Base-by-base conservation (phyloP, 129 eudicot species). In the Deinandra increscens region DNA sequence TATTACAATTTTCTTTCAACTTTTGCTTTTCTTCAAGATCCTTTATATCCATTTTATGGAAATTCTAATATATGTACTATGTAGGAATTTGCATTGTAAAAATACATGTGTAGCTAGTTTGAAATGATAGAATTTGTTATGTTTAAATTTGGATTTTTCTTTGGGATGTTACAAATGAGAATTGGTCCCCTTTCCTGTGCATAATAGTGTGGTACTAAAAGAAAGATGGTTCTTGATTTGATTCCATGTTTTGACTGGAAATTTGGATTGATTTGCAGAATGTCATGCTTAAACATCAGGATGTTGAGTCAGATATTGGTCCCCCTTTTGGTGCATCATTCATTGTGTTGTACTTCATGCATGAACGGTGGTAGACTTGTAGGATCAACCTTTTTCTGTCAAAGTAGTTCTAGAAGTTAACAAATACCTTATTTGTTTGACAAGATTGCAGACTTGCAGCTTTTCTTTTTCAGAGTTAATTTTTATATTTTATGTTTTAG, bases 391-490 rank as follows among this genome's bases (percentile, higher is more conserved):
- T 66, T 44, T 56, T 46, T 74, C 74, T 43, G 66, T 64, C 61
- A 66, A 55, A 66, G 68, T 14, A 55, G 62, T 75, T 66, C 46
- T 31, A 75, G 48, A 68, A 44, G n/a, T 67, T 29, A 55, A 67
- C 53, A 75, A 66, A 66, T 75, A 55, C 68, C 55, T 66, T 75
- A 51, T 74, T 75, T 75, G 74, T 43, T 55, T 43, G 0, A 39
- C 13, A 74, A 66, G 72, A 53, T 17, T 39, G 59, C 74, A 43
- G 68, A 31, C 19, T 51, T 65, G 79, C 79, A 65, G 79, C 72
- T 65, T 74, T 74, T 22, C 8, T 58, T 59, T 71, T 4, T 6
- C 11, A 5, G 15, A 43, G 2, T 2, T 9, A 34, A 26, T 26
- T n/a, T n/a, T n/a, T n/a, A n/a, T n/a, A n/a, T n/a, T n/a, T n/a